Conservation (phyloP, 2,329 filamentous ascomycete genomes). For the Pestalotiopsis sp. region DNA sequence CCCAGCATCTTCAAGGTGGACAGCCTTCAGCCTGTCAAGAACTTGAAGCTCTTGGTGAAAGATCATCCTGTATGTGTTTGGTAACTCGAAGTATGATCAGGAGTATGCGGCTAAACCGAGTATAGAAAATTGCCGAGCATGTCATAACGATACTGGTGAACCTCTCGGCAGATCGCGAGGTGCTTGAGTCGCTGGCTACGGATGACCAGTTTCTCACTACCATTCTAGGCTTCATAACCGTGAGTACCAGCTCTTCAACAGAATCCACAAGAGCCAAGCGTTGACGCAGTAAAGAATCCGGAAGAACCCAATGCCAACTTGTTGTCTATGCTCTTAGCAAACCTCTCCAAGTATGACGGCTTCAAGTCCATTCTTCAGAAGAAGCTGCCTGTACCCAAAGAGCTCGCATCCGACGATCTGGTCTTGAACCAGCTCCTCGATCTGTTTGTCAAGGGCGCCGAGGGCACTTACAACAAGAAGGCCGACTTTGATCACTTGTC, state of each 20-base stretch:
- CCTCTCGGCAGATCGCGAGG: constrained; percentile 73
- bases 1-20: constrained; percentile 83
- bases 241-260: constrained; percentile 43
- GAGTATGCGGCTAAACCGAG: neutral
- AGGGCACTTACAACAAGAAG: constrained; percentile 78
- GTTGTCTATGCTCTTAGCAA: constrained; percentile 89
- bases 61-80: constrained; percentile 73
- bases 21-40: constrained; percentile 76
- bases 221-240: constrained; percentile 74
- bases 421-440: constrained; percentile 92
- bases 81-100: no score
- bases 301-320: constrained; percentile 84
- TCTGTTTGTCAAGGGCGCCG: constrained; percentile 90
- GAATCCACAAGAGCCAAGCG: neutral
- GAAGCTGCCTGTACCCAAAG: constrained; percentile 68
- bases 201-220: constrained; percentile 83
- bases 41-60: constrained; percentile 83
- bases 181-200: constrained; percentile 71
- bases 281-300: constrained; percentile 52
- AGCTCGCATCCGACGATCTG: constrained; percentile 71
- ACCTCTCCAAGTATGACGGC: constrained; percentile 79
- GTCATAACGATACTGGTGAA: constrained; percentile 90
- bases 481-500: constrained; percentile 92
- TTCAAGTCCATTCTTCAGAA: constrained; percentile 70
- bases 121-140: constrained; percentile 86